Percentiles rank a stretch among this genome's conserved stretches.
Conservation (phyloP, 805 yeast species). For the Candida orba region DNA sequence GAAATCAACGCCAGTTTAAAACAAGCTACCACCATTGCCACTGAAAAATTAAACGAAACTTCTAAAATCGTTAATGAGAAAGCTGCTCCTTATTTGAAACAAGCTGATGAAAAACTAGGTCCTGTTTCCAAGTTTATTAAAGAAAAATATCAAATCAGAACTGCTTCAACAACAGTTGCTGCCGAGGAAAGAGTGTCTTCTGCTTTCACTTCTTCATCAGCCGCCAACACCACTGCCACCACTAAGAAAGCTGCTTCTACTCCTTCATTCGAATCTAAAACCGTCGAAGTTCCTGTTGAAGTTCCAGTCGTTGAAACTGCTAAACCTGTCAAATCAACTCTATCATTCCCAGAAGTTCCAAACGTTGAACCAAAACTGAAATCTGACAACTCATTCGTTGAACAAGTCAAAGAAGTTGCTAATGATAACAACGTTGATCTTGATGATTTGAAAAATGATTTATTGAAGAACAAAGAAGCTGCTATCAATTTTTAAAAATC, state of each 20-base stretch:
- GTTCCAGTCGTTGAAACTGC: background rate
- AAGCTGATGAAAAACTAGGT: conserved; percentile 51
- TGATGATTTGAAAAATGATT: conserved; percentile 27
- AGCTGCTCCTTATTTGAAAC: conserved; percentile 51
- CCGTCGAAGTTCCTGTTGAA: background rate
- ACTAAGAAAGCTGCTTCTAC: conserved; percentile 15
- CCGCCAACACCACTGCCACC: conserved; percentile 17
- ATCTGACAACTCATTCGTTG: conserved; percentile 11
- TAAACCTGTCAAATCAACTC: background rate
- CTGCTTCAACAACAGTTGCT: conserved; percentile 63
- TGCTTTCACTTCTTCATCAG: conserved; percentile 24
- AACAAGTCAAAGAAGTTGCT: conserved; percentile 13
- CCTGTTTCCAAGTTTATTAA: conserved; percentile 58
- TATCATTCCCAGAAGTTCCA: conserved; percentile 16
- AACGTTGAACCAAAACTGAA: conserved; percentile 21
- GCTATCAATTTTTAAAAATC: conserved; percentile 7
- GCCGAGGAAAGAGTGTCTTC: conserved; percentile 8
- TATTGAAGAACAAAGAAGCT: conserved; percentile 25
- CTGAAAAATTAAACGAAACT: conserved; percentile 41
- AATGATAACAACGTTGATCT: conserved; percentile 14
- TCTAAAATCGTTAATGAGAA: conserved; percentile 45
- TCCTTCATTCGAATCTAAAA: background rate
- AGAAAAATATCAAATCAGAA: conserved; percentile 48
- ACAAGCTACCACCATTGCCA: conserved; percentile 37
- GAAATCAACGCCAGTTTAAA: conserved; percentile 65